Evolutionary conservation across 2,329 filamentous ascomycete species (phyloP), one percentile per base, ranked within the genome.

Genomic region (Penicillium sp.): DNA sequence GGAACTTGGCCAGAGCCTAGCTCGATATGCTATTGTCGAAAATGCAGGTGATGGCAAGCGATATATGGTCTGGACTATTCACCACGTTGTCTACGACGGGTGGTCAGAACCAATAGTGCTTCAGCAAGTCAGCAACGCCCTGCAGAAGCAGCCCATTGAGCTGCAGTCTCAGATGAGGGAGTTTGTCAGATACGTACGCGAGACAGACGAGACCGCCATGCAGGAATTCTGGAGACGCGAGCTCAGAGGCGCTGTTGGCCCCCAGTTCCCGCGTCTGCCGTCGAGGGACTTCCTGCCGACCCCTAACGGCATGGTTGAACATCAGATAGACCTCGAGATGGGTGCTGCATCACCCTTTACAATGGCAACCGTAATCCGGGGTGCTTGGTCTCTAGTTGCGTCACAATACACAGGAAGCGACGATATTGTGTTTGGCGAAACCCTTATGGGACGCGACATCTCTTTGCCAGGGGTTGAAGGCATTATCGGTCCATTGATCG

Each of bases 11-110:
- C 64, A 74, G 56, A 66, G 66, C n/a, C 70, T 79, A 0, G 73
- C 75, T 49, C 72, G 76, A 35, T 77, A 76, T 59, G 72, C 73
- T 6, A 73, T 79, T 48, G 63, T 79, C 15, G 62, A 68, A 26
- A 54, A 69, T 35, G 26, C 48, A 17, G 64, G 58, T 7, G 64
- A 71, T 19, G 67, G 66, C 26, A 73, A 69, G 52, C 66, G 68
- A 15, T 76, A 81, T 60, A 78, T 85, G 64, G 74, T 84, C 26
- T 82, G 81, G 73, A 83, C 82, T 0, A 76, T 83, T 53, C 83
- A 84, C 61, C 83, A 85, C 62, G 82, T 80, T 13, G 72, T 84
- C 5, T 84, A 84, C 64, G 83, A 85, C 63, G 83, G 82, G n/a
- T 79, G 77, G 77, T 79, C 76, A 11, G 71, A 77, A 62, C 75